phyloP scores from a whole-genome alignment of 306 rosid species.

The Chamaecrista fasciculata region DNA sequence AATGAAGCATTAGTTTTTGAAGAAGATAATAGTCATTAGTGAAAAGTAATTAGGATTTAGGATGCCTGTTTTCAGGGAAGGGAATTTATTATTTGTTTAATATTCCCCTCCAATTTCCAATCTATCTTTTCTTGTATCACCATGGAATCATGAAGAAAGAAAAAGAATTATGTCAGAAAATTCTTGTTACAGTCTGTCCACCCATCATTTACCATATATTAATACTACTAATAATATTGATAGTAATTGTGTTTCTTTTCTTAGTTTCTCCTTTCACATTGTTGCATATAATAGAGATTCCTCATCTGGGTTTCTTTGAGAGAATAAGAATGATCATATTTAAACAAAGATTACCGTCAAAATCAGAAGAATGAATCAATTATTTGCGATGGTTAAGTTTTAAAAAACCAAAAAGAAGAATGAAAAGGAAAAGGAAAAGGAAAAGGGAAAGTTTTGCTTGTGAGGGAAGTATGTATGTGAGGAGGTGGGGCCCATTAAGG shows the following conservation, averaged over 20 bases:
- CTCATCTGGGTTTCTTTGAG: too few relatives aligned
- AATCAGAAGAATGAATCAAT: too few relatives aligned
- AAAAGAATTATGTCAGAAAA: background rate
- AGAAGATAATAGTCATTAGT: background rate
- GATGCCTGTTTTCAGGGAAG: background rate
- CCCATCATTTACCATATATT: background rate
- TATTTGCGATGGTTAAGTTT: too few relatives aligned
- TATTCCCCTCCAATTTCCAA: background rate
- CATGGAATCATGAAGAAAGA: slow-evolving; percentile 22
- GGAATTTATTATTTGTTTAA: background rate
- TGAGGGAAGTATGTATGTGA: slow-evolving; percentile 1
- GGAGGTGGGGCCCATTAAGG: background rate
- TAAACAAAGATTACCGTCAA: too few relatives aligned
- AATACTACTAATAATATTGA: slow-evolving; percentile 11
- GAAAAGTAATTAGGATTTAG: background rate
- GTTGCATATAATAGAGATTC: too few relatives aligned
- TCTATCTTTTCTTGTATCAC: background rate
- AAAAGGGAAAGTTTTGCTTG: slow-evolving; percentile 9
- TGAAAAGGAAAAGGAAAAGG: background rate
- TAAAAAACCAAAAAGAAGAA: background rate
- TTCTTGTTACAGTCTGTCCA: slow-evolving; percentile 21
- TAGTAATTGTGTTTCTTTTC: background rate
- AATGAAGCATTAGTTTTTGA: too few relatives aligned
- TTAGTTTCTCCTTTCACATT: background rate
- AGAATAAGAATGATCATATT: too few relatives aligned